phyloP scores from a whole-genome alignment of 139 green algal genomes.

The Mychonastes homosphaera region DNA sequence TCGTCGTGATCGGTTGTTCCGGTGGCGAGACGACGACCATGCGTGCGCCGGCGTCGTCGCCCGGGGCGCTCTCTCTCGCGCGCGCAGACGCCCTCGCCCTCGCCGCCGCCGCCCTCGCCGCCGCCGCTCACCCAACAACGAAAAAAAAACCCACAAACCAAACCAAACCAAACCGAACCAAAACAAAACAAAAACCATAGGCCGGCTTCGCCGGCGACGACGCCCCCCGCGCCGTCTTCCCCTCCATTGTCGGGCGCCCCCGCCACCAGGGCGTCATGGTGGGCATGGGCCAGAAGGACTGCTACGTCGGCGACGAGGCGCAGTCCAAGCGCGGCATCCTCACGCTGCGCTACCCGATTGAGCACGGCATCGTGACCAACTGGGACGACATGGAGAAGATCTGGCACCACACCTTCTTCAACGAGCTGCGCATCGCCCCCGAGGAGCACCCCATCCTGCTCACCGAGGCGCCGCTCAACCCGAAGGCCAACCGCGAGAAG shows the following conservation, averaged over 20 bases:
- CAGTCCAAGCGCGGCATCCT: slow-evolving; percentile 96
- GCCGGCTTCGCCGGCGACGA: slow-evolving; percentile 96
- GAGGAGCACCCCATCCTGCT: slow-evolving; percentile 98
- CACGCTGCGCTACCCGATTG: slow-evolving; percentile 95
- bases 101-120: too few relatives aligned
- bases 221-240: slow-evolving; percentile 90
- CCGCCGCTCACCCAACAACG: too few relatives aligned
- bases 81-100: too few relatives aligned
- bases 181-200: too few relatives aligned
- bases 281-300: slow-evolving; percentile 74
- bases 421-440: slow-evolving; percentile 96
- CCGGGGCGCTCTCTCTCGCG: too few relatives aligned
- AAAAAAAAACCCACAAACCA: too few relatives aligned
- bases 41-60: too few relatives aligned
- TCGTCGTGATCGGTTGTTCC: too few relatives aligned
- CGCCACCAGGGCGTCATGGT: slow-evolving; percentile 92
- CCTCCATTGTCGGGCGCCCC: slow-evolving; percentile 91
- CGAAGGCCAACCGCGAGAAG: slow-evolving; percentile 92
- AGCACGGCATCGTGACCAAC: slow-evolving; percentile 95
- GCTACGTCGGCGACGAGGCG: slow-evolving; percentile 96
- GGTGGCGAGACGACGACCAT: too few relatives aligned
- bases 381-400: slow-evolving; percentile 99
- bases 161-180: too few relatives aligned
- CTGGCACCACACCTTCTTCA: slow-evolving; percentile 99
- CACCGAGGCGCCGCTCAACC: slow-evolving; percentile 97